Evolutionary conservation across 768 basidiomycete species (phyloP), one percentile per base, ranked within the genome.

Genomic region (Omphalotus guepiniiformis): DNA sequence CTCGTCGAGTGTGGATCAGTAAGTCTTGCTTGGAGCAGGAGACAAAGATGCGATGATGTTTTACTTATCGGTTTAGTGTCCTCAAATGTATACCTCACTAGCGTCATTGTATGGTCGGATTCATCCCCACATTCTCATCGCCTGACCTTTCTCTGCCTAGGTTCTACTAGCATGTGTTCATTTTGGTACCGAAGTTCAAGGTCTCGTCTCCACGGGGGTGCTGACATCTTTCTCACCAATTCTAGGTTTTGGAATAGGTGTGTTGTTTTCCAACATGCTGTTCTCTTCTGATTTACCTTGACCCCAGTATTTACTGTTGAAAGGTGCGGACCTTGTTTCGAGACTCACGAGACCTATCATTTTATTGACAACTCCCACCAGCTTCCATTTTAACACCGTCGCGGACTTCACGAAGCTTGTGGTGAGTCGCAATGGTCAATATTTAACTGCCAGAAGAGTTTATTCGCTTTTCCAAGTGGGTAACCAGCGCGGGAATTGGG

Each of bases 1-100:
- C 74, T 28, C 74, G 72, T 9, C 70, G 76, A 42, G 72, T 77
- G 13, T 75, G 71, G 72, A 69, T 70, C 58, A 66, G 75, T 75
- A 55, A 35, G 69, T 36, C 3, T 26, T 23, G 16, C 13, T 6
- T 21, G 7, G 6, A 39, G 12, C 16, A 7, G 19, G 26, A 13
- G 18, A 37, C 27, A 16, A 11, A 26, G 27, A 8, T 39, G 32
- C 27, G 18, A 23, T 8, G 23, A 8, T 19, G 23, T 18, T 25
- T 42, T 7, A 42, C 40, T 25, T 9, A 2, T 6, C 47, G 23
- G 21, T 16, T 40, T 39, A 79, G 76, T 79, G 63, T 76, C 75
- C 39, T 49, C 59, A 37, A 76, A 75, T 56, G 46, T 57, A 42
- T 53, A 66, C 50, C 47, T 77, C 28, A 76, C 73, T 22, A 57